Conservation (phyloP, 352 stramenopile species). For the Thalassiosira gravida region DNA sequence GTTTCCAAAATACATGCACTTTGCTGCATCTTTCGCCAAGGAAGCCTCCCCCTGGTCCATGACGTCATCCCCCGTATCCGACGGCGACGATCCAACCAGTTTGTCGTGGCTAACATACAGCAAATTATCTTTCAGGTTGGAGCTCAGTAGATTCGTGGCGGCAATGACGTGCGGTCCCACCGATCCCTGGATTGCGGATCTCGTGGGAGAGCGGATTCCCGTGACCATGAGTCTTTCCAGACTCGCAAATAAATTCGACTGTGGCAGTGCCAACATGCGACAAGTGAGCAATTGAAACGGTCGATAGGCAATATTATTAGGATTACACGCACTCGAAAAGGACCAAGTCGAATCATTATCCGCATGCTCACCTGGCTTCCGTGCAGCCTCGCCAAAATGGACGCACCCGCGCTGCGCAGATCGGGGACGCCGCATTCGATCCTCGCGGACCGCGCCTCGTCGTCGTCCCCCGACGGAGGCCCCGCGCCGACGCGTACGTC, state of each 20-base stretch:
- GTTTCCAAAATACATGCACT: conserved; percentile 81
- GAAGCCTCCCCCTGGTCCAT: conserved; percentile 3
- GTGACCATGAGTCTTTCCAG: conserved; percentile 68
- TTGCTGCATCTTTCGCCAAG: conserved; percentile 40
- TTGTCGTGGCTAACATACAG: background rate
- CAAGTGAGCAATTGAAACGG: too few relatives aligned
- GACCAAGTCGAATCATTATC: too few relatives aligned
- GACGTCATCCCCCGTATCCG: conserved; percentile 5
- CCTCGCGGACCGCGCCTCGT: conserved; percentile 11
- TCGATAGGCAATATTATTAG: too few relatives aligned
- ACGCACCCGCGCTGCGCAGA: conserved; percentile 66
- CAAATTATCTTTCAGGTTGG: background rate
- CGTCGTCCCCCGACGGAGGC: background rate
- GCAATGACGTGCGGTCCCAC: conserved; percentile 53
- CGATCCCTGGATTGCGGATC: background rate
- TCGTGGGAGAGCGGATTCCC: conserved; percentile 51
- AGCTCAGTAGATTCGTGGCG: background rate
- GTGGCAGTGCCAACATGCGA: too few relatives aligned
- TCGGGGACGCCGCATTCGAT: conserved; percentile 78
- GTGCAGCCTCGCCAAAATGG: conserved; percentile 77
- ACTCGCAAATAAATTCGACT: conserved; percentile 66
- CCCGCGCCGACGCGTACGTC: conserved; percentile 42
- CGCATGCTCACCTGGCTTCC: conserved; percentile 57
- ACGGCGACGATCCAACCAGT: background rate
- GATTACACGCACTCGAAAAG: too few relatives aligned